Base-by-base conservation (phyloP, 768 basidiomycete species). In the Tylopilus vinaceipallidus region DNA sequence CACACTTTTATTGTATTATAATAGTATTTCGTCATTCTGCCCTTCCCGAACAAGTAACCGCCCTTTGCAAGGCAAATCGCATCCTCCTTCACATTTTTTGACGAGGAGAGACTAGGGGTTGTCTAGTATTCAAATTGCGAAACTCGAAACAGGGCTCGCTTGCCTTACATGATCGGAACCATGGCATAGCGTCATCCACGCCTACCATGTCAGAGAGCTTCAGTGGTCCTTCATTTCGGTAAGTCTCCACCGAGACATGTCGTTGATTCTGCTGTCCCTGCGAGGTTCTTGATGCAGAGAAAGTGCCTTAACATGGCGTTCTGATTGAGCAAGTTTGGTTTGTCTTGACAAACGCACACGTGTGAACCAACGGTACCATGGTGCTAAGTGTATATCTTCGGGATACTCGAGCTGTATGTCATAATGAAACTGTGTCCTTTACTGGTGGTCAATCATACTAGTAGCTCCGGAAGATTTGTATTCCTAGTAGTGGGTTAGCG, bases 221-320 rank as follows among this genome's bases (percentile, higher is more conserved):
- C 30, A 42, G 6, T 12, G 27, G 27, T 38, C 49, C 20, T 58
- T 55, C 56, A 55, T 55, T 45, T 53, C 48, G 42, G 36, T 14
- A 41, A 23, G 11, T 35, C 12, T 17, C n/a, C 17, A 42, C 23
- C 24, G 16, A 39, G 29, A 13, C 14, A 29, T 49, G 12, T 23
- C 17, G 3, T 30, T 11, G 34, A 23, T 43, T 43, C 14, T 16
- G 6, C 10, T 32, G 11, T 40, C 23, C 34, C 14, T 12, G 10
- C 36, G 23, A 27, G 17, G 44, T 17, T 36, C 34, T 16, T 7
- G 27, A 23, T 17, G 23, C n/a, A 29, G 47, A 41, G 24, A 50
- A 37, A n/a, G 42, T 42, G 35, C 40, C n/a, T 22, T 56, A 37
- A 35, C 24, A 42, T 33, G 11, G 22, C n/a, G 10, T 46, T 23